A percentile compares a stretch with the other conserved stretches of the same genome.
Conservation (phyloP, 1,284 basidiomycete genomes). For the Fomes fomentarius region DNA sequence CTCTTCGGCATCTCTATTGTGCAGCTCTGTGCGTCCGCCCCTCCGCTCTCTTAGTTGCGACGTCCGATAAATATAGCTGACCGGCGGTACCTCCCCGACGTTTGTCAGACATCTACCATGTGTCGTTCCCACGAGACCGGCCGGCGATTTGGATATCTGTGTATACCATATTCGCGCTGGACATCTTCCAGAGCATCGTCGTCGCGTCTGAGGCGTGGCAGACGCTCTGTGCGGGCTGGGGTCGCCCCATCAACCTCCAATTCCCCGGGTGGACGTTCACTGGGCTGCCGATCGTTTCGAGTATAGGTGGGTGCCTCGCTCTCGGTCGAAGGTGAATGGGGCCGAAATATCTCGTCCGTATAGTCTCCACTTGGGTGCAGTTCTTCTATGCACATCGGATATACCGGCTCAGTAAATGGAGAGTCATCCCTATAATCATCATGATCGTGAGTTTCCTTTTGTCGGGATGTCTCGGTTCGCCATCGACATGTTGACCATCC, state of each 20-base stretch:
- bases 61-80: neutral
- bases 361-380: conserved; percentile 10
- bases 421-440: conserved; percentile 1
- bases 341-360: neutral
- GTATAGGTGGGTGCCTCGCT: too few species aligned
- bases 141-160: neutral
- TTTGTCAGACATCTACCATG: conserved; percentile 7
- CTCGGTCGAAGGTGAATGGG: too few species aligned
- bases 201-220: conserved; percentile 7
- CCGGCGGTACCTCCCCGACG: too few species aligned
- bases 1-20: conserved; percentile 8
- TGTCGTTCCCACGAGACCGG: conserved; percentile 9
- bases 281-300: conserved; percentile 6
- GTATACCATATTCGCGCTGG: conserved; percentile 7
- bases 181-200: conserved; percentile 12
- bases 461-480: neutral
- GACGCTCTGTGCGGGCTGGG: conserved; percentile 9
- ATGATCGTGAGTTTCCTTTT: neutral
- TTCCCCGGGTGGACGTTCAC: conserved; percentile 11
- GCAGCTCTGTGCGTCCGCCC: conserved; percentile 6
- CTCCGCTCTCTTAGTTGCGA: neutral
- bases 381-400: conserved; percentile 9
- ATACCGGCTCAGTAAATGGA: conserved; percentile 6
- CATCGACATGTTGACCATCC: neutral
- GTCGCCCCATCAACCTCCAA: conserved; percentile 3